A percentile compares a stretch with the other conserved stretches of the same genome.
Conservation (phyloP, 352 stramenopile genomes). For the Paralagenidium karlingii region DNA sequence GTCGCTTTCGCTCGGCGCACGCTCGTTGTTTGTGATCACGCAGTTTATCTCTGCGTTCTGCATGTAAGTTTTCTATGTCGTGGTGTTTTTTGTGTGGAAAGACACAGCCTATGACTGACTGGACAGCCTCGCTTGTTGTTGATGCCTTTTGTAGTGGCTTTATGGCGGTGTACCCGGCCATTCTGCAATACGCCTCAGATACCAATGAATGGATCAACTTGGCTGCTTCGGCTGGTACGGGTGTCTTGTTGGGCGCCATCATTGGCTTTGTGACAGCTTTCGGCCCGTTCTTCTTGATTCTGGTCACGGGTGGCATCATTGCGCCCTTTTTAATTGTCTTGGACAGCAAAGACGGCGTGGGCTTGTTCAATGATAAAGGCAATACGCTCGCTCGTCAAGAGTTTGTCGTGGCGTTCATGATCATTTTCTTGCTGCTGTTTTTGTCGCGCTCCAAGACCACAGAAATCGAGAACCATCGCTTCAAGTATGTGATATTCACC, state of each 20-base stretch:
- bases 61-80: constrained; percentile 37
- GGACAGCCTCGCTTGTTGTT: neutral
- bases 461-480: constrained; percentile 80
- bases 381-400: constrained; percentile 76
- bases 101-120: neutral
- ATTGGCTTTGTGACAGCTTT: constrained; percentile 64
- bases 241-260: constrained; percentile 43
- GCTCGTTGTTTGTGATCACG: constrained; percentile 70
- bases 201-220: constrained; percentile 73
- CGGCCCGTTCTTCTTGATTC: constrained; percentile 54
- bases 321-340: constrained; percentile 68
- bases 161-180: constrained; percentile 47
- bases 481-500: constrained; percentile 83
- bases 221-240: constrained; percentile 39
- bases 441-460: constrained; percentile 60
- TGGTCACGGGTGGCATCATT: constrained; percentile 52
- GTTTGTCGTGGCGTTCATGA: constrained; percentile 79
- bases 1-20: constrained; percentile 66
- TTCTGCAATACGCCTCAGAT: constrained; percentile 28
- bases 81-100: no score
- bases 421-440: constrained; percentile 81
- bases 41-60: constrained; percentile 73
- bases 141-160: constrained; percentile 33
- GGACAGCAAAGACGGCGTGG: constrained; percentile 50
- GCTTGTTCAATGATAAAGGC: constrained; percentile 49